Percentiles rank a stretch among this genome's conserved stretches.
These are phyloP conservation scores for Bauhinia variegata DNA, from an alignment of 306 rosid species.

Conservation along the genomic window DNA sequence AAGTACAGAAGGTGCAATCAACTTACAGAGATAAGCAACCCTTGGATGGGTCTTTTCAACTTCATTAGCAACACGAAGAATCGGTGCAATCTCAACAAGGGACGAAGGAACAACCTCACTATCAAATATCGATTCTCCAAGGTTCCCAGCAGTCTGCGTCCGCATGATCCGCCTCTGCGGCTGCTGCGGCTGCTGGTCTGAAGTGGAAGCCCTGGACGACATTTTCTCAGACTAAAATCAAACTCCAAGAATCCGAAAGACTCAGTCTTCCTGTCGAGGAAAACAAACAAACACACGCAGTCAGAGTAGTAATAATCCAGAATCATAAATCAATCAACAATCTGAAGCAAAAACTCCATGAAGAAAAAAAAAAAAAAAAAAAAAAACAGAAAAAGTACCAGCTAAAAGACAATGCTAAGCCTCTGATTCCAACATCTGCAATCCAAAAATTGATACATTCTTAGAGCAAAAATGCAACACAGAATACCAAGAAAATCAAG, in stretches of 20 bases:
- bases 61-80: slow-evolving; percentile 98
- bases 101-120: slow-evolving; percentile 98
- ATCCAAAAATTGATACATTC: neutral
- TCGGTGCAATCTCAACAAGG: slow-evolving; percentile 86
- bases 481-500: neutral
- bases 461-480: slow-evolving; percentile 4
- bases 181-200: slow-evolving; percentile 62
- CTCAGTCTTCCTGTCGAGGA: neutral
- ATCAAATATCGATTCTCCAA: slow-evolving; percentile 81
- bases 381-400: slow-evolving; percentile 21
- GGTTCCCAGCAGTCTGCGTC: slow-evolving; percentile 92
- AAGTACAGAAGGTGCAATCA: neutral
- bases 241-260: slow-evolving; percentile 29
- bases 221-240: slow-evolving; percentile 43
- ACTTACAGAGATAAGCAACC: slow-evolving; percentile 96
- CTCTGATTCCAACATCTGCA: slow-evolving; percentile 32
- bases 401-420: slow-evolving; percentile 4
- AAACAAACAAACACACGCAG: neutral
- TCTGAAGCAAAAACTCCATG: neutral
- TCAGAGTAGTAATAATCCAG: neutral
- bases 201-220: slow-evolving; percentile 65
- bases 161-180: slow-evolving; percentile 79
- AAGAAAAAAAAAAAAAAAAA: neutral
- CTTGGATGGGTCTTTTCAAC: slow-evolving; percentile 90
- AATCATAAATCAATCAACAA: neutral